phyloP scores from a whole-genome alignment of 2,329 filamentous ascomycete species.

The Claviceps quebecensis region DNA sequence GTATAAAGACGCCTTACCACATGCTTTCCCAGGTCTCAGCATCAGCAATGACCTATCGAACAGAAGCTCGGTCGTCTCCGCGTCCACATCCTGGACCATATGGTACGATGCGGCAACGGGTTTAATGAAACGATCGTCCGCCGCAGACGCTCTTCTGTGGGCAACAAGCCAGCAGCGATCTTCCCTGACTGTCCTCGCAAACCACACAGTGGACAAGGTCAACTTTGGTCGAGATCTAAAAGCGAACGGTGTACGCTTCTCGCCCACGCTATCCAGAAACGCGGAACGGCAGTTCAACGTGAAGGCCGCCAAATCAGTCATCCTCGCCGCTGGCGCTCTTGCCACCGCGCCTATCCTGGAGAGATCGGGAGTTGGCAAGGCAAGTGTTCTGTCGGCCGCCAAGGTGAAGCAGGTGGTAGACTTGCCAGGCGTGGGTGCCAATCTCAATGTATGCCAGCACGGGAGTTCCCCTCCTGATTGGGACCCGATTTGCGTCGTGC shows the following conservation, averaged over 20 bases:
- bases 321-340: slow-evolving; percentile 9
- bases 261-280: slow-evolving; percentile 29
- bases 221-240: slow-evolving; percentile 13
- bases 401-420: slow-evolving; percentile 34
- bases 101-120: slow-evolving; percentile 10
- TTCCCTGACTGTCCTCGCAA: slow-evolving; percentile 18
- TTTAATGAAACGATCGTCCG: slow-evolving; percentile 10
- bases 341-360: slow-evolving; percentile 28
- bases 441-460: slow-evolving; percentile 9
- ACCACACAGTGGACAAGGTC: slow-evolving; percentile 20
- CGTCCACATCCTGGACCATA: slow-evolving; percentile 13
- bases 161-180: slow-evolving; percentile 13
- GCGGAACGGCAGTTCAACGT: slow-evolving; percentile 17
- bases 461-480: no score
- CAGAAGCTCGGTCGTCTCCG: slow-evolving; percentile 10
- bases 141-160: slow-evolving; percentile 17
- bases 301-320: slow-evolving; percentile 5
- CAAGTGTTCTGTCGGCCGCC: slow-evolving; percentile 28
- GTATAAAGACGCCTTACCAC: slow-evolving; percentile 11
- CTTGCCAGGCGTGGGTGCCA: slow-evolving; percentile 37
- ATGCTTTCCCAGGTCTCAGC: slow-evolving; percentile 9
- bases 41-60: slow-evolving; percentile 13
- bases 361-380: slow-evolving; percentile 39
- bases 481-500: neutral
- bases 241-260: slow-evolving; percentile 5